Conservation (phyloP, 257 asterid species). For the Solanum virginianum region DNA sequence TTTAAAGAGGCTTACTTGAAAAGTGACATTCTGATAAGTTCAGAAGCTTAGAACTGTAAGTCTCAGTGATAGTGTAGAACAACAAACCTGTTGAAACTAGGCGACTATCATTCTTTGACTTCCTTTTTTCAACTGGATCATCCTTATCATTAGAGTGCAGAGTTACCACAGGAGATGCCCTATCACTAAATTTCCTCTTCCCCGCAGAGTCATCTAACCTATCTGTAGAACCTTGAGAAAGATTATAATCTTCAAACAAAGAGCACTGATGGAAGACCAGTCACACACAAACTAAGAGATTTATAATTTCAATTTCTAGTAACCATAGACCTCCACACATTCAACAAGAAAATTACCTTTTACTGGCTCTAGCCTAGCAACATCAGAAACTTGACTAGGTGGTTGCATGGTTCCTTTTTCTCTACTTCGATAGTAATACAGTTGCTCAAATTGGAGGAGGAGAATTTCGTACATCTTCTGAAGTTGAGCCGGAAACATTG, state of each 20-base stretch:
- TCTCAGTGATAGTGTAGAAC: neutral
- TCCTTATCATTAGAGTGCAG: neutral
- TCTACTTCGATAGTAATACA: constrained; percentile 32
- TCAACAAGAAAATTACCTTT: neutral
- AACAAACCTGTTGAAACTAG: constrained; percentile 18
- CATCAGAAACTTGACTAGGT: constrained; percentile 8
- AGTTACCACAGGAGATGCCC: constrained; percentile 1
- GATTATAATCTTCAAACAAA: neutral
- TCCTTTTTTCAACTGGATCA: constrained; percentile 3
- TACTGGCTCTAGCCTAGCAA: neutral
- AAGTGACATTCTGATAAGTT: neutral
- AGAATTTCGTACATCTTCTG: constrained; percentile 37
- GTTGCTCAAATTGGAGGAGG: constrained; percentile 49
- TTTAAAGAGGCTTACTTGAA: neutral
- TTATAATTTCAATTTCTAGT: neutral
- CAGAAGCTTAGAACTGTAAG: neutral
- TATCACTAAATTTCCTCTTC: constrained; percentile 23
- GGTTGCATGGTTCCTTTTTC: constrained; percentile 14
- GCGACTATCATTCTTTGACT: neutral
- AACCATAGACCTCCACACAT: neutral
- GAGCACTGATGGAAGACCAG: neutral
- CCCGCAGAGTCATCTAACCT: constrained; percentile 8
- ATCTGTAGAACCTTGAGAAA: neutral
- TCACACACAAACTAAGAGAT: neutral
- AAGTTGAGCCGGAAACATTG: constrained; percentile 35